Conservation (phyloP, 495 filamentous ascomycete species). For the Aspergillus panamensis region DNA sequence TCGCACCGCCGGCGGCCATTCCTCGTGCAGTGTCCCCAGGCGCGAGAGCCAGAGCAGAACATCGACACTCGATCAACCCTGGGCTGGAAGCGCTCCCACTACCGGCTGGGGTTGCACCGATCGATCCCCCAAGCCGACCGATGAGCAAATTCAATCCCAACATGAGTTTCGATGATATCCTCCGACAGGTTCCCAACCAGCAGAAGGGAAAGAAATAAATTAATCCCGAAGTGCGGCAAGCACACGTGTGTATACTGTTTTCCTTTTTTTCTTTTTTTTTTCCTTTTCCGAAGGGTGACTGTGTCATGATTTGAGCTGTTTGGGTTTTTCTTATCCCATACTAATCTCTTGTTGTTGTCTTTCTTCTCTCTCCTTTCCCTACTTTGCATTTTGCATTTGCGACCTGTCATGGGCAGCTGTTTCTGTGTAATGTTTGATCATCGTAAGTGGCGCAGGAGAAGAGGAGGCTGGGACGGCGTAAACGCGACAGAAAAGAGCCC, state of each 20-base stretch:
- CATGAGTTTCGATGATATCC: conserved; percentile 53
- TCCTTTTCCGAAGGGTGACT: background rate
- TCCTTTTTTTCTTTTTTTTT: background rate
- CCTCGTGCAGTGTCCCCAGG: conserved; percentile 46
- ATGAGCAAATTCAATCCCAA: conserved; percentile 46
- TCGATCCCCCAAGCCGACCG: conserved; percentile 40
- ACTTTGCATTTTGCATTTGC: conserved; percentile 16
- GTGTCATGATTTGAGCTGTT: background rate
- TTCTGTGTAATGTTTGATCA: conserved; percentile 17
- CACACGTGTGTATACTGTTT: conserved; percentile 10
- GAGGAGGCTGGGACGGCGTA: conserved; percentile 29
- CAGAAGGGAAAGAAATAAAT: conserved; percentile 41
- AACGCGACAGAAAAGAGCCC: conserved; percentile 16
- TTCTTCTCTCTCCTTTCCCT: background rate
- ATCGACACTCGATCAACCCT: conserved; percentile 45
- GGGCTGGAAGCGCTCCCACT: conserved; percentile 52
- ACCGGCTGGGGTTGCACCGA: conserved; percentile 47
- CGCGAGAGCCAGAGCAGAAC: conserved; percentile 26
- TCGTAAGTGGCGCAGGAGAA: conserved; percentile 34
- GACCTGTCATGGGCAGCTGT: conserved; percentile 12
- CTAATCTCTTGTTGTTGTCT: too few relatives aligned
- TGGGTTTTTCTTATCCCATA: background rate
- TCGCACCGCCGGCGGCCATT: conserved; percentile 36
- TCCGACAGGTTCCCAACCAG: conserved; percentile 45
- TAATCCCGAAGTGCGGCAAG: background rate